These are phyloP conservation scores for Annona cherimola DNA, from an alignment of 164 flowering plant genomes.

Conservation along the genomic window DNA sequence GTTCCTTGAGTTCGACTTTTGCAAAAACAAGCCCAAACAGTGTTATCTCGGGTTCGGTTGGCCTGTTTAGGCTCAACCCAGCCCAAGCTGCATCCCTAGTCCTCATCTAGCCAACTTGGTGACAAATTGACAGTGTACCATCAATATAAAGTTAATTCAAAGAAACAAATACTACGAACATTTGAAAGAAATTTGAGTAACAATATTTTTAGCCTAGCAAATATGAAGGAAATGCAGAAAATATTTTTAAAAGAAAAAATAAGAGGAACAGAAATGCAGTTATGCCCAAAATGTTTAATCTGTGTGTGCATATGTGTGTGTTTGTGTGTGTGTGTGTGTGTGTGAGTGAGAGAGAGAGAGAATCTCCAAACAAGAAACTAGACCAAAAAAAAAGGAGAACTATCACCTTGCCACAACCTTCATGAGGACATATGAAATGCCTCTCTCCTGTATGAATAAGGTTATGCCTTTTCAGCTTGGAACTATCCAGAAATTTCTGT, in stretches of 20 bases:
- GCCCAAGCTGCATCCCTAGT: too few relatives aligned
- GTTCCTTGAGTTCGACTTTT: too few relatives aligned
- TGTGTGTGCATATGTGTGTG: neutral
- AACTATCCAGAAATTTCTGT: constrained; percentile 98
- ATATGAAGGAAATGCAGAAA: neutral
- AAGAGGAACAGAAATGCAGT: neutral
- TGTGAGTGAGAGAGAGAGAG: neutral
- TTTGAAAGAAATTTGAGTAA: neutral
- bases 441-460: constrained; percentile 97
- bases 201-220: neutral
- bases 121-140: too few relatives aligned
- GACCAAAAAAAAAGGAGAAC: constrained; percentile 1
- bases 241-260: neutral
- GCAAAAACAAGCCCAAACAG: too few relatives aligned
- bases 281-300: neutral
- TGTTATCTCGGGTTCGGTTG: too few relatives aligned
- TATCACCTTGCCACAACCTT: constrained; percentile 97
- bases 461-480: constrained; percentile 89
- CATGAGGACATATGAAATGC: constrained; percentile 79
- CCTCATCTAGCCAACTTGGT: too few relatives aligned
- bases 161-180: neutral
- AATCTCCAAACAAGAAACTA: too few relatives aligned
- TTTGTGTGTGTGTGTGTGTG: neutral
- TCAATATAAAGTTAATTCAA: neutral
- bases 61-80: too few relatives aligned